Conservation (phyloP, 495 filamentous ascomycete species). For the Penicillium maclennaniae region DNA sequence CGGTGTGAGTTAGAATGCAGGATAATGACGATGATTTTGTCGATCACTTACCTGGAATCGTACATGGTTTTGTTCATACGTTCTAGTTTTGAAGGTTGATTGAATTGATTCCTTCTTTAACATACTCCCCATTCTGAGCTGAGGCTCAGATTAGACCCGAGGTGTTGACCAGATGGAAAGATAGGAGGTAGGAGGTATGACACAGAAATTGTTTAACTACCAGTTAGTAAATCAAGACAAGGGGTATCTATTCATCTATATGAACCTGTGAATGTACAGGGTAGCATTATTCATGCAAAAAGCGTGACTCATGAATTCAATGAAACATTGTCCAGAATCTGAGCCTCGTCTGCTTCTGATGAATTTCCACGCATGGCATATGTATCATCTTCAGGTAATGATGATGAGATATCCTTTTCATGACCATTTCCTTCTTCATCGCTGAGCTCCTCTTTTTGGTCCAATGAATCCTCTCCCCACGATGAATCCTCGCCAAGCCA, state of each 20-base stretch:
- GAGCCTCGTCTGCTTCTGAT: background rate
- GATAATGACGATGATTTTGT: conserved; percentile 3
- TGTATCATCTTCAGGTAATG: background rate
- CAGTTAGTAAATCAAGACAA: background rate
- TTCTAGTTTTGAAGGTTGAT: background rate
- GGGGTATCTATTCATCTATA: conserved; percentile 13
- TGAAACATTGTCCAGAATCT: conserved; percentile 1
- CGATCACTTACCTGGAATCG: conserved; percentile 7
- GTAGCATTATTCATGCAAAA: background rate
- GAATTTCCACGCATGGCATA: background rate
- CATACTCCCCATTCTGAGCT: no score
- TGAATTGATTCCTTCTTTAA: background rate
- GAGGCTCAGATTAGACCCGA: no score
- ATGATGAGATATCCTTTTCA: background rate
- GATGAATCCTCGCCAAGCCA: background rate
- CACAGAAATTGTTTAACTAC: background rate
- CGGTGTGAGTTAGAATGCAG: background rate
- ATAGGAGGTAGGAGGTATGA: background rate
- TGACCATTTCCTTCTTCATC: background rate
- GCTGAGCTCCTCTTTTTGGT: no score
- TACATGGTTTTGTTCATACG: background rate
- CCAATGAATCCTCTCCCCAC: background rate
- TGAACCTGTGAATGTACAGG: background rate
- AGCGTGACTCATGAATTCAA: conserved; percentile 5
- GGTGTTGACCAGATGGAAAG: no score